Evolutionary conservation across 345 rosid species (phyloP), one percentile per base, ranked within the genome.

Genomic region (Eutrema yunnanense): DNA sequence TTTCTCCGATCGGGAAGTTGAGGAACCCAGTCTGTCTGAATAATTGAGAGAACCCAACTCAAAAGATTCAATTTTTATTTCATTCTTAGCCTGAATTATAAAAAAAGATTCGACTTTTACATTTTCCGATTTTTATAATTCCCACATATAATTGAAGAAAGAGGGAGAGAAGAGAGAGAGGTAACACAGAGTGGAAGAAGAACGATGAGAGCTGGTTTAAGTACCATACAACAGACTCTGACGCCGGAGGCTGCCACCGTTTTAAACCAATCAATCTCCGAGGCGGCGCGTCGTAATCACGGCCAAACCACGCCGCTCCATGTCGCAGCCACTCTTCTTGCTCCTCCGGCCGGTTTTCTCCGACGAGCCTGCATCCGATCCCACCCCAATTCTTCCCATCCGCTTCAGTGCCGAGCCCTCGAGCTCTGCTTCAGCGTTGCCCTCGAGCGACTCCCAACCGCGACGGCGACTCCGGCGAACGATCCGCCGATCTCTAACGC

Each of bases 361-460:
- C 86, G 99, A 19, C 99, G 90, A 80, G 98, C 99, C 0, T 96
- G 99, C 71, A 90, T 92, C 76, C 90, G 92, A 81, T 90, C 99
- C 2, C 99, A 96, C 69, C 98, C 98, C 8, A 96, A 96, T 65
- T 96, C 99, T 0, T 96, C 99, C 0, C 98, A 96, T 71, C 99
- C 99, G 0, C 85, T 96, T 12, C 99, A 96, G 98, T 96, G 99
- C 75, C 83, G 99, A 30, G 99, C 99, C 40, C 80, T 96, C 12
- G 99, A 96, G 92, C 99, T 96, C 73, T 96, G 99, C 73, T 96
- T 96, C 84, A 88, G 91, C 83, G 99, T 96, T 6, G 99, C 99
- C 2, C 84, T 96, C 36, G 99, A 96, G 57, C 87, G 98, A 19
- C 87, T 96, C 9, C 98, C 99, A 16, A 84, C 97, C 3, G 78